These are phyloP conservation scores for Wallacemonas sp. DNA, from an alignment of 208 protist species.

Conservation along the genomic window DNA sequence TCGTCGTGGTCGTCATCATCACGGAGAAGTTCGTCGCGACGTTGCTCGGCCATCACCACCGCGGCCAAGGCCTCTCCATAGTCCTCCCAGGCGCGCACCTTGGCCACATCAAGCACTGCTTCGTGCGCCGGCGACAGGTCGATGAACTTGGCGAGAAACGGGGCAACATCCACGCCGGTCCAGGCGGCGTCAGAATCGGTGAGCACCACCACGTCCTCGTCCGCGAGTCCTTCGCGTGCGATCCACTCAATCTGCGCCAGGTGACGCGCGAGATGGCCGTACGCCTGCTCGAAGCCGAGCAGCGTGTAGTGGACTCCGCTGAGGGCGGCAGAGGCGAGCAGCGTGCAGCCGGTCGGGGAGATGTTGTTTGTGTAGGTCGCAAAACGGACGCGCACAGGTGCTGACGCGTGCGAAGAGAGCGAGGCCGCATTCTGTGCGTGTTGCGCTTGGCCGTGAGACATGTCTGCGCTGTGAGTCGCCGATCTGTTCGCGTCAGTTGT, in stretches of 20 bases:
- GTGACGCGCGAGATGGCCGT: constrained; percentile 38
- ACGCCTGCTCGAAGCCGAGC: constrained; percentile 25
- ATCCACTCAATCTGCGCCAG: constrained; percentile 31
- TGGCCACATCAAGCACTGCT: constrained; percentile 33
- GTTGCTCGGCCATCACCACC: constrained; percentile 25
- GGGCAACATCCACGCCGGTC: constrained; percentile 38
- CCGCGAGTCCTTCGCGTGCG: constrained; percentile 24
- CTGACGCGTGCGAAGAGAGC: no score
- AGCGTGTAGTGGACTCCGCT: constrained; percentile 26
- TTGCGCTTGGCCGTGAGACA: no score
- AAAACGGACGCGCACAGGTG: constrained; percentile 18
- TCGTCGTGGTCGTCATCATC: neutral
- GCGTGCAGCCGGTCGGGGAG: constrained; percentile 28
- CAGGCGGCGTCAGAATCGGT: constrained; percentile 38
- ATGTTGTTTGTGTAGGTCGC: constrained; percentile 23
- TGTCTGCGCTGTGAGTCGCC: no score
- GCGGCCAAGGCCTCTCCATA: constrained; percentile 37
- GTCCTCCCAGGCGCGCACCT: constrained; percentile 43
- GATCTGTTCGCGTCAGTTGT: no score
- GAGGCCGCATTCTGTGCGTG: no score
- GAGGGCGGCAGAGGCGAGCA: constrained; percentile 32
- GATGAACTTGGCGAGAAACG: constrained; percentile 39
- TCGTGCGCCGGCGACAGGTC: constrained; percentile 24
- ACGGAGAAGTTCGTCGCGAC: neutral
- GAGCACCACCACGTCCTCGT: constrained; percentile 39